Evolutionary conservation across 257 asterid species (phyloP).

Genomic region (Nicotiana paniculata): DNA sequence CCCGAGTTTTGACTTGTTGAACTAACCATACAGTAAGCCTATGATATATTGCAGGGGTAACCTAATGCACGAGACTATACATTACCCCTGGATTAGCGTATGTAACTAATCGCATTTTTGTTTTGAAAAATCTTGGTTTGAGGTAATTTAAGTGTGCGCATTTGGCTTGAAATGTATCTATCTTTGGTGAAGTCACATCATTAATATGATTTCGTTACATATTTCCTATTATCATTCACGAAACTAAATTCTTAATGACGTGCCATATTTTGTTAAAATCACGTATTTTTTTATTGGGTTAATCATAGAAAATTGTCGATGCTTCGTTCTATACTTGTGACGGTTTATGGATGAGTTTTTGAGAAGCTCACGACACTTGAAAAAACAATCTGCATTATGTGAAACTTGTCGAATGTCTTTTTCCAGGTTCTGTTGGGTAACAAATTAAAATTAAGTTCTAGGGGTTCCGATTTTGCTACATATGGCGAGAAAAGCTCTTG

Average conservation of each 20-base stretch:
- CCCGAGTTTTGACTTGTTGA: too few relatives aligned
- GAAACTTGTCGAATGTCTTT: background rate
- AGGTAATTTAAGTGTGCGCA: background rate
- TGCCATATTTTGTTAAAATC: background rate
- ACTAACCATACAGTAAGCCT: too few relatives aligned
- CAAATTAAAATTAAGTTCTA: background rate
- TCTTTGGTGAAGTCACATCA: background rate
- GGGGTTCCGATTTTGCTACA: background rate
- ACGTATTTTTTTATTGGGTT: background rate
- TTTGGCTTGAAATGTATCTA: background rate
- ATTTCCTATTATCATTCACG: background rate
- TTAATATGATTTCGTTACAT: background rate
- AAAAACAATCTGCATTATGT: background rate
- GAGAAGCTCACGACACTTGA: background rate
- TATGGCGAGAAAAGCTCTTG: conserved; percentile 45
- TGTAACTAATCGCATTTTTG: background rate
- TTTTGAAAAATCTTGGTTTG: background rate
- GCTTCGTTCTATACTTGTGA: background rate
- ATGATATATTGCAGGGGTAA: too few relatives aligned
- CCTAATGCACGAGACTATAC: too few relatives aligned
- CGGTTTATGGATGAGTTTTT: background rate
- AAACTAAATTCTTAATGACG: background rate
- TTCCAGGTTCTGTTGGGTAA: background rate
- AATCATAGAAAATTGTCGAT: background rate
- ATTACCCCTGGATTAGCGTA: too few relatives aligned